Evolutionary conservation across 352 stramenopile genomes (phyloP).

Genomic region (Pythium phragmiticola): DNA sequence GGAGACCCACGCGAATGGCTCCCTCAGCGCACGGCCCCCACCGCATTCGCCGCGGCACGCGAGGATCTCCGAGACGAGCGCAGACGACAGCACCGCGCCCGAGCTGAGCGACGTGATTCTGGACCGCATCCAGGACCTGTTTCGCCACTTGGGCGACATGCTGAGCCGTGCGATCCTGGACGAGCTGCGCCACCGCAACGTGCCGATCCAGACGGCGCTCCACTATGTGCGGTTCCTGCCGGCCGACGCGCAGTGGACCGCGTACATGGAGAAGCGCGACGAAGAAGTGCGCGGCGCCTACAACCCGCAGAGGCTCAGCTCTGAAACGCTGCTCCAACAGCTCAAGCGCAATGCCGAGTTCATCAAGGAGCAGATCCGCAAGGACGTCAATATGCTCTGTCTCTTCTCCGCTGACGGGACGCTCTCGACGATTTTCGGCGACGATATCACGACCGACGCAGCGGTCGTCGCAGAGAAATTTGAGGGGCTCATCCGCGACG

Average conservation of each 20-base stretch:
- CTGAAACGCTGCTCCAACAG: slow-evolving; percentile 21
- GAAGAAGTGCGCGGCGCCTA: slow-evolving; percentile 58
- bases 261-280: slow-evolving; percentile 57
- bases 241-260: slow-evolving; percentile 56
- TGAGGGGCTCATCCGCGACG: slow-evolving; percentile 54
- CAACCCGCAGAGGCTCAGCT: slow-evolving; percentile 19
- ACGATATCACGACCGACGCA: slow-evolving; percentile 50
- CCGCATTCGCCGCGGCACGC: background rate
- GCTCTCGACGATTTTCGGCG: slow-evolving; percentile 69
- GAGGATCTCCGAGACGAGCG: slow-evolving; percentile 8
- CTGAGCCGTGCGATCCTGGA: slow-evolving; percentile 48
- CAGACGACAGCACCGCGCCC: background rate
- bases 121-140: slow-evolving; percentile 74
- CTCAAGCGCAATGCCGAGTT: slow-evolving; percentile 68
- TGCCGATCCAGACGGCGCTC: slow-evolving; percentile 50
- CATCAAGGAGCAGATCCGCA: slow-evolving; percentile 69
- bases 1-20: background rate
- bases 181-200: slow-evolving; percentile 50
- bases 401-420: slow-evolving; percentile 60
- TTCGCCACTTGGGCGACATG: slow-evolving; percentile 50
- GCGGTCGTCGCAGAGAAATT: slow-evolving; percentile 58
- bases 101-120: slow-evolving; percentile 39
- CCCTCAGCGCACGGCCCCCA: slow-evolving; percentile 5
- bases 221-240: slow-evolving; percentile 72
- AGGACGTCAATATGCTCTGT: slow-evolving; percentile 72